phyloP scores from a whole-genome alignment of 257 asterid species.

The Lycium ferocissimum region DNA sequence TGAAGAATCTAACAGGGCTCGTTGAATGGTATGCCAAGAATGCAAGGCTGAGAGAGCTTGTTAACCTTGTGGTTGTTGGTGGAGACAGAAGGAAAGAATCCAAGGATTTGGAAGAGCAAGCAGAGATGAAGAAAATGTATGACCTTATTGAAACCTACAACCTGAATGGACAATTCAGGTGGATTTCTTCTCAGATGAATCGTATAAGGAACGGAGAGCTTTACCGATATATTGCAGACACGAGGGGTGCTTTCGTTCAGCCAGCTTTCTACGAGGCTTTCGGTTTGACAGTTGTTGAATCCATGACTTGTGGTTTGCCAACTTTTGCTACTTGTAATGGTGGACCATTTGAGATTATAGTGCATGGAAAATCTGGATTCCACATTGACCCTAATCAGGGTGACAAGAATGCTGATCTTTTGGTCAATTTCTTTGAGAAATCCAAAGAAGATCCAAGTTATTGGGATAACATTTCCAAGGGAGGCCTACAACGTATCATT shows the following conservation, averaged over 20 bases:
- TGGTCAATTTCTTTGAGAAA: conserved; percentile 33
- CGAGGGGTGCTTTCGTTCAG: conserved; percentile 35
- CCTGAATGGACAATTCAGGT: conserved; percentile 37
- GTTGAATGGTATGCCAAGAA: conserved; percentile 39
- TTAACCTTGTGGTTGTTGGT: conserved; percentile 36
- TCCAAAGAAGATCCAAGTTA: conserved; percentile 36
- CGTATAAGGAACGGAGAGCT: conserved; percentile 38
- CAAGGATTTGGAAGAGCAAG: conserved; percentile 36
- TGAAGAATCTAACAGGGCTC: conserved; percentile 35
- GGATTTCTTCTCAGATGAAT: conserved; percentile 39
- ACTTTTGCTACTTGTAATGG: conserved; percentile 39
- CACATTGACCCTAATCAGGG: conserved; percentile 37
- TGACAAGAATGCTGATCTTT: conserved; percentile 29
- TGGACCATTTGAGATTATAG: conserved; percentile 36
- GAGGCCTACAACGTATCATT: conserved; percentile 33
- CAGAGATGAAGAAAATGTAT: conserved; percentile 37
- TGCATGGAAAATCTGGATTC: conserved; percentile 36
- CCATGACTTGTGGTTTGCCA: conserved; percentile 37
- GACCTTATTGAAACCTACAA: conserved; percentile 31
- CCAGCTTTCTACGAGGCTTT: conserved; percentile 39
- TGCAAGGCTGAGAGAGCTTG: conserved; percentile 35
- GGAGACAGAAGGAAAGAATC: conserved; percentile 38
- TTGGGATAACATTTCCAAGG: conserved; percentile 34
- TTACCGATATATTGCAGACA: conserved; percentile 36
- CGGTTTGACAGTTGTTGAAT: conserved; percentile 34